Conservation (phyloP, 805 yeast species). For the Ogataea nakhonphanomensis region DNA sequence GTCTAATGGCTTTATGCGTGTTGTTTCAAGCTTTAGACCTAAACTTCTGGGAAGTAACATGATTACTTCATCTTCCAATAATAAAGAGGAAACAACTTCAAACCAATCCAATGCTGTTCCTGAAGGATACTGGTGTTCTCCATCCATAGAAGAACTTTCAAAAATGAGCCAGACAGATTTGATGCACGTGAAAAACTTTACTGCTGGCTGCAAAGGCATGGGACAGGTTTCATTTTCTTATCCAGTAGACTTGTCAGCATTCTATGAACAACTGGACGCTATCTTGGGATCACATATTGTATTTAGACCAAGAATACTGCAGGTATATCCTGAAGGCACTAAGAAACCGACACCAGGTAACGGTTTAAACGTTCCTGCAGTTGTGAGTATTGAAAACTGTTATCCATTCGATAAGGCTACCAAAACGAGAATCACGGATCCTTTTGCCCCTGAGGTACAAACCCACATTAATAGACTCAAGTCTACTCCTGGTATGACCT, state of each 20-base stretch:
- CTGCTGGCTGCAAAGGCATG: conserved; percentile 62
- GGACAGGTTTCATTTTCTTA: conserved; percentile 65
- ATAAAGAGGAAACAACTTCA: neutral
- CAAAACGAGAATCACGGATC: conserved; percentile 26
- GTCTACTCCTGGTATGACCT: conserved; percentile 65
- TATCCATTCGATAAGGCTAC: conserved; percentile 41
- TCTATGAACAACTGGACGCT: conserved; percentile 40
- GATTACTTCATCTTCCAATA: neutral
- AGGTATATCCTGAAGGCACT: conserved; percentile 57
- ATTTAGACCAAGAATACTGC: conserved; percentile 50
- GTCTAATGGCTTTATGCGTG: conserved; percentile 4
- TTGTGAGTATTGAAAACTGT: conserved; percentile 60
- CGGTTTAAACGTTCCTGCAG: conserved; percentile 77
- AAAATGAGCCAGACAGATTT: conserved; percentile 45
- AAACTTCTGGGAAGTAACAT: neutral
- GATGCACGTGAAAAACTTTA: conserved; percentile 55
- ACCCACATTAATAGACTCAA: conserved; percentile 50
- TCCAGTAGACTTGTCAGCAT: conserved; percentile 65
- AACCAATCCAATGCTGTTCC: neutral
- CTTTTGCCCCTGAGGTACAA: conserved; percentile 40
- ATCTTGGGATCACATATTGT: conserved; percentile 42
- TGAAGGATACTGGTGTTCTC: conserved; percentile 72
- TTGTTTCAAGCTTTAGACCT: conserved; percentile 14
- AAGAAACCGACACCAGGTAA: conserved; percentile 58
- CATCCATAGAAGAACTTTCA: conserved; percentile 50